phyloP scores from a whole-genome alignment of 169 alveolate genomes.

The Cryptosporidium baileyi region DNA sequence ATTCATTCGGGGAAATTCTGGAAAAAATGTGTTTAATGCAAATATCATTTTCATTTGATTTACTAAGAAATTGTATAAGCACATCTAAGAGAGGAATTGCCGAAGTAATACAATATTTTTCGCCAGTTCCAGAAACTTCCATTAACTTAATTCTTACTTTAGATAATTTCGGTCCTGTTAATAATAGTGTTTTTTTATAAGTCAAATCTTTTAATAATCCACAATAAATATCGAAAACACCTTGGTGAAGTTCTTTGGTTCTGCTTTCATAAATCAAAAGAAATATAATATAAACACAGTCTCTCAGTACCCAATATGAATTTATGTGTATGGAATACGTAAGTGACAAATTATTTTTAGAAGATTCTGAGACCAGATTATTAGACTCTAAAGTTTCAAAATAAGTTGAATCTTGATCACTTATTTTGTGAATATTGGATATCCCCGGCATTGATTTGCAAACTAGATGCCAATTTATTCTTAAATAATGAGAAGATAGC shows the following conservation, averaged over 20 bases:
- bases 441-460: constrained; percentile 39
- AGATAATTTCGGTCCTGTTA: constrained; percentile 30
- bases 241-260: neutral
- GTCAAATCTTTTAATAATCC: constrained; percentile 46
- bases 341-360: neutral
- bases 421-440: neutral
- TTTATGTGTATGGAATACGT: constrained; percentile 29
- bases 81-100: constrained; percentile 43
- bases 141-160: neutral
- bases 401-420: neutral
- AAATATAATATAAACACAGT: constrained; percentile 29
- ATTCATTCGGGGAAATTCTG: constrained; percentile 3
- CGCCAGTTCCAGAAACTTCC: neutral
- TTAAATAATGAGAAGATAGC: constrained; percentile 29
- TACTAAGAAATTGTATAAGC: constrained; percentile 16
- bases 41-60: neutral
- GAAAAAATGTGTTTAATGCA: neutral
- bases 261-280: constrained; percentile 7
- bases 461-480: constrained; percentile 30
- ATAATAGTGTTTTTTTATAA: constrained; percentile 12
- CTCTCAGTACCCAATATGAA: constrained; percentile 52
- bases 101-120: constrained; percentile 44
- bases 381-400: neutral
- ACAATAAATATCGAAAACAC: constrained; percentile 17
- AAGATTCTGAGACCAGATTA: neutral